A percentile compares a stretch with the other conserved stretches of the same genome.
These are phyloP conservation scores for Maudiozyma serrabonitensis DNA, from an alignment of 805 yeast genomes.

Conservation along the genomic window DNA sequence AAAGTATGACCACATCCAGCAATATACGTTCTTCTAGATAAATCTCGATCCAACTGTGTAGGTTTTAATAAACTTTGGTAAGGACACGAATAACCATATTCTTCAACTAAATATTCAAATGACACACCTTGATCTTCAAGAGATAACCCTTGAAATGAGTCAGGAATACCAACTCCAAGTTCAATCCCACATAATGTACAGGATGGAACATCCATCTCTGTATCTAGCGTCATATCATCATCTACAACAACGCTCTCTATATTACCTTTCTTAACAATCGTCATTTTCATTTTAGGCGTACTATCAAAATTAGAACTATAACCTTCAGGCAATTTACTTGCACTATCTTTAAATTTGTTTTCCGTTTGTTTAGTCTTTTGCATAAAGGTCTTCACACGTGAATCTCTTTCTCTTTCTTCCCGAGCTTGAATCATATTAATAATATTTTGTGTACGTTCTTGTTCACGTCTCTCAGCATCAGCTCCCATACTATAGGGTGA, in stretches of 20 bases:
- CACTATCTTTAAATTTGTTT: conserved; percentile 13
- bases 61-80: conserved; percentile 46
- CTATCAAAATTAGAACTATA: conserved; percentile 25
- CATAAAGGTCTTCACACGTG: conserved; percentile 17
- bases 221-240: conserved; percentile 24
- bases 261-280: conserved; percentile 13
- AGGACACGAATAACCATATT: conserved; percentile 45
- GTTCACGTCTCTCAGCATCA: conserved; percentile 2
- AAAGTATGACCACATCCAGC: conserved; percentile 75
- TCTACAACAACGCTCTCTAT: conserved; percentile 11
- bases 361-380: conserved; percentile 22
- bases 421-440: conserved; percentile 27
- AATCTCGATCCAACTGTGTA: conserved; percentile 45
- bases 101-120: conserved; percentile 25
- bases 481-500: not conserved
- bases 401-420: conserved; percentile 25
- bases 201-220: conserved; percentile 31
- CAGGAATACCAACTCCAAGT: conserved; percentile 67
- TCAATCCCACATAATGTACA: conserved; percentile 66
- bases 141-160: conserved; percentile 31
- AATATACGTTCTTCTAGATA: conserved; percentile 57
- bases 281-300: conserved; percentile 14
- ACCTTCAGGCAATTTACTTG: conserved; percentile 21
- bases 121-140: conserved; percentile 17
- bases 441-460: conserved; percentile 21